Base-by-base conservation (phyloP, 768 basidiomycete species). In the Hygrophorus russula region DNA sequence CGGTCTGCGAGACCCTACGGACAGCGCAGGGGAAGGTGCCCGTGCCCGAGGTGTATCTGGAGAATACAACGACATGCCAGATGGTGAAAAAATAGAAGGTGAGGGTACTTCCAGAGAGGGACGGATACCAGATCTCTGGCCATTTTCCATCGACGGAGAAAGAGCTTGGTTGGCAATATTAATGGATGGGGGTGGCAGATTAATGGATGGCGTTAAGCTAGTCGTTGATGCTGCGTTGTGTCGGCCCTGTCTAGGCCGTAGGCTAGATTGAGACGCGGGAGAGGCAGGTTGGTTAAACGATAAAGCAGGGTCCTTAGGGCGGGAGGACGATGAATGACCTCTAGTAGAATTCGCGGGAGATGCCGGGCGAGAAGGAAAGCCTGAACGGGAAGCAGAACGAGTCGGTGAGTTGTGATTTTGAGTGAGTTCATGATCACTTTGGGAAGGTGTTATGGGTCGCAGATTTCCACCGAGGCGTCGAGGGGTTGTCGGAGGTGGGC, bases 221-320 rank as follows among this genome's bases (percentile, higher is more conserved):
- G 61, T 59, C 18, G 66, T 60, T 6, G 67, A 63, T 19, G 66
- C 61, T 14, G 66, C 65, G 47, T 72, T 68, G 8, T 71, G 70
- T 11, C 67, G 63, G 38, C 70, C 45, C 34, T 56, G 57, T 15
- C 62, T 57, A 10, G 58, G 42, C 15, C 62, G 59, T 19, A 56
- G 48, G 9, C 52, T 50, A 39, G 56, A 32, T 55, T 59, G 57
- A 37, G 63, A 42, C 17, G 61, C 53, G 28, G 58, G 59, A 18
- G 67, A 64, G 3, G 67, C 55, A n/a, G 67, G 57, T 42, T 58
- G 47, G 17, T 39, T 40, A 28, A 46, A 45, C 35, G 50, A 24
- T 14, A 50, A 30, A 31, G 49, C 38, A 1, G 41, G 39, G 10
- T 56, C 56, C 43, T 45, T 52, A 9, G 43, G 15, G 24, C 46